These are phyloP conservation scores for Arbutus unedo DNA, from an alignment of 148 eudicot genomes.

Conservation along the genomic window DNA sequence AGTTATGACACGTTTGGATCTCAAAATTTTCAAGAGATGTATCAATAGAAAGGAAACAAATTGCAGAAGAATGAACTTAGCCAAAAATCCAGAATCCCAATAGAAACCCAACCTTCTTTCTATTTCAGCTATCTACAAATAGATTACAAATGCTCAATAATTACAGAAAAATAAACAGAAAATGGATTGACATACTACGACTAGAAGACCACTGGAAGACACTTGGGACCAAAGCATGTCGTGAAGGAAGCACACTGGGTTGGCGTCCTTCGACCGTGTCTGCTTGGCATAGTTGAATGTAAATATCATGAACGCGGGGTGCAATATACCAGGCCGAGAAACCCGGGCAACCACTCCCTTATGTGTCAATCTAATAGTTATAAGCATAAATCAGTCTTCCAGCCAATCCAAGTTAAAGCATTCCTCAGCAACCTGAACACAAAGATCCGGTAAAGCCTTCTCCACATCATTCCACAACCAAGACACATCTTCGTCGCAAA, in stretches of 20 bases:
- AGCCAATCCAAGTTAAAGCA: conserved; percentile 71
- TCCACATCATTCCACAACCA: conserved; percentile 58
- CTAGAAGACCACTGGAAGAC: too few relatives aligned
- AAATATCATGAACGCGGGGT: too few relatives aligned
- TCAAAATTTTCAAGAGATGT: not conserved
- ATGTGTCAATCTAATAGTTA: too few relatives aligned
- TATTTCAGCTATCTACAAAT: not conserved
- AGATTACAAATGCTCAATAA: not conserved
- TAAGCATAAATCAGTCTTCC: conserved; percentile 29
- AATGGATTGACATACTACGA: not conserved
- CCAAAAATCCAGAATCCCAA: not conserved
- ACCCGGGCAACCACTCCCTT: too few relatives aligned
- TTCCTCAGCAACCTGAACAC: conserved; percentile 65
- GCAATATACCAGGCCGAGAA: too few relatives aligned
- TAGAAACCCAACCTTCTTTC: not conserved
- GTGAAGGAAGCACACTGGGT: too few relatives aligned
- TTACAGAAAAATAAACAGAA: not conserved
- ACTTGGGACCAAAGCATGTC: too few relatives aligned
- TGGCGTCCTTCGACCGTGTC: too few relatives aligned
- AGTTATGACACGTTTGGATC: not conserved
- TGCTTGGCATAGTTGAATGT: too few relatives aligned
- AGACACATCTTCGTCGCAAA: conserved; percentile 75
- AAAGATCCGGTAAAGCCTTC: conserved; percentile 34
- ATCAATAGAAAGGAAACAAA: not conserved
- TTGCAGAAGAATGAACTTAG: not conserved